Base-by-base conservation (phyloP, 2,329 filamentous ascomycete genomes). In the Stemphylium beticola region DNA sequence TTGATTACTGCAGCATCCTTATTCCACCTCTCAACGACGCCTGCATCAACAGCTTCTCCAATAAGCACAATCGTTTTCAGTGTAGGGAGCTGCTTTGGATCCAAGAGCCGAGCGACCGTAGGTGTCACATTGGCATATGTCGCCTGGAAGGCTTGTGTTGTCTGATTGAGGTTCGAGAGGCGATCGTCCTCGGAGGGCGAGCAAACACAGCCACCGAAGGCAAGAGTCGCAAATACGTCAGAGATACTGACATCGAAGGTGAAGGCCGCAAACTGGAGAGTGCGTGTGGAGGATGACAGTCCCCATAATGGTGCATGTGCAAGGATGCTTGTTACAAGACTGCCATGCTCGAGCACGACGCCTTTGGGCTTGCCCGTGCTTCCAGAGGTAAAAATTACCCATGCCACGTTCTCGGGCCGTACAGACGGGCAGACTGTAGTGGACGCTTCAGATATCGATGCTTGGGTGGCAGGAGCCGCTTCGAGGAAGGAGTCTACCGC, bases 151-250 rank as follows among this genome's bases (percentile, higher is more conserved):
- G 33, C 44, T 42, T 34, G 58, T 37, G 66, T 62, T 2, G 76
- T 76, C 2, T 74, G 77, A 49, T 22, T 40, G 17, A 12, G 24
- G n/a, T n/a, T n/a, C n/a, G n/a, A n/a, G n/a, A n/a, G n/a, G n/a
- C 37, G 37, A 7, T 40, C 37, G 4, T 40, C 24, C 37, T 40
- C 37, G 6, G 37, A 40, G 24, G 37, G 37, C 24, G 24, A 22
- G 18, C 37, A 40, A 4, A 40, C 37, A 40, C 37, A 40, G 22
- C 37, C 37, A 40, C 37, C 37, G 37, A 22, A 18, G 5, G 24
- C 24, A 9, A 40, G 24, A 11, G 37, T 40, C 3, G 38, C 5
- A 41, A 41, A 41, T 3, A 20, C 24, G 37, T 40, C 37, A 7
- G 24, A 22, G 18, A 40, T 40, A 11, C 17, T 18, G 18, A 18